phyloP scores from a whole-genome alignment of 1,284 basidiomycete species.

The Tilletiaria anomala region DNA sequence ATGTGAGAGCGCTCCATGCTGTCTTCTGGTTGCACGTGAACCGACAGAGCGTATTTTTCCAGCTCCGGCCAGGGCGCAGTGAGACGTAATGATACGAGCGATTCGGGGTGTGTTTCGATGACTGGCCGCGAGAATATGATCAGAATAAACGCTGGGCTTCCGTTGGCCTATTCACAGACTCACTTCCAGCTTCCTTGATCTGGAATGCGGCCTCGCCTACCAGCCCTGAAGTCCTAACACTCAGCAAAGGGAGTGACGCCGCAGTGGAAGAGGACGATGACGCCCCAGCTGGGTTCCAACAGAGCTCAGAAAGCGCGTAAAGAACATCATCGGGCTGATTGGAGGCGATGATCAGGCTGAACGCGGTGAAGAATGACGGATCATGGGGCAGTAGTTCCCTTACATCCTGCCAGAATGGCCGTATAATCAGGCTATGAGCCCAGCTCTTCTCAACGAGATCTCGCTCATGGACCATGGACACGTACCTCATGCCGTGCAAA shows the following conservation, averaged over 20 bases:
- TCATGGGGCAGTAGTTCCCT: slow-evolving; percentile 50
- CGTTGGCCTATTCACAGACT: no score
- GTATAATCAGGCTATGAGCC: no score
- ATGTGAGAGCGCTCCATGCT: slow-evolving; percentile 28
- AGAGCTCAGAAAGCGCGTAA: slow-evolving; percentile 15
- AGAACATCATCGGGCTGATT: slow-evolving; percentile 22
- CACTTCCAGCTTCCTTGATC: slow-evolving; percentile 26
- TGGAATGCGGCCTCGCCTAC: slow-evolving; percentile 23
- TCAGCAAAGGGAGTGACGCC: slow-evolving; percentile 23
- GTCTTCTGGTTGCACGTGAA: slow-evolving; percentile 18
- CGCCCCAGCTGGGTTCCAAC: slow-evolving; percentile 10
- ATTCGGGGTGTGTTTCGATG: slow-evolving; percentile 83
- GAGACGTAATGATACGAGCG: slow-evolving; percentile 52
- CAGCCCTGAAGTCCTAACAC: slow-evolving; percentile 22
- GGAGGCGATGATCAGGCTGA: slow-evolving; percentile 69
- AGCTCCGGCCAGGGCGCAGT: slow-evolving; percentile 66
- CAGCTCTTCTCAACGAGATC: no score
- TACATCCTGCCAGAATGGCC: no score
- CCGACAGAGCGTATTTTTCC: slow-evolving; percentile 11
- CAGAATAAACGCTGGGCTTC: neutral
- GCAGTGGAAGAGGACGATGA: slow-evolving; percentile 8
- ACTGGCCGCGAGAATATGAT: no score
- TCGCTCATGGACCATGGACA: no score
- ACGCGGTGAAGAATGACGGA: slow-evolving; percentile 47
- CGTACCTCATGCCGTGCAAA: slow-evolving; percentile 47